Evolutionary conservation across 306 rosid genomes (phyloP).

Genomic region (Urtica urens): DNA sequence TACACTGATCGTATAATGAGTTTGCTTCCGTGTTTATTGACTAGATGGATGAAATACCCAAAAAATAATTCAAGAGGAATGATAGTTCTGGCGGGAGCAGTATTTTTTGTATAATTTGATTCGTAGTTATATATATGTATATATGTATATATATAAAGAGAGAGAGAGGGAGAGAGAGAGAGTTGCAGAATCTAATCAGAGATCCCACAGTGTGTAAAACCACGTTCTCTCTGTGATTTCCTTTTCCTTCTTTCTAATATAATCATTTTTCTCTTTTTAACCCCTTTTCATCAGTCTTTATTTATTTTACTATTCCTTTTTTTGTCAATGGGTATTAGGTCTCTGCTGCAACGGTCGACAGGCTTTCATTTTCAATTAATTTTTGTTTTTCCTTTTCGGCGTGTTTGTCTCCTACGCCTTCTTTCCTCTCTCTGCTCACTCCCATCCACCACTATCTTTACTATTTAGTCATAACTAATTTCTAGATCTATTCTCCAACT

Average conservation of each 20-base stretch:
- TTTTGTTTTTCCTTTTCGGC: not conserved
- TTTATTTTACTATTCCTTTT: conserved; percentile 9
- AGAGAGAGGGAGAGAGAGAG: conserved; percentile 35
- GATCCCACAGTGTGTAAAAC: conserved; percentile 22
- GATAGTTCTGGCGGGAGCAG: too few relatives aligned
- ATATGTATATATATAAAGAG: conserved; percentile 15
- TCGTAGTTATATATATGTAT: too few relatives aligned
- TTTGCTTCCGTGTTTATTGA: too few relatives aligned
- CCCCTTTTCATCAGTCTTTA: not conserved
- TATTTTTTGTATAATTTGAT: too few relatives aligned
- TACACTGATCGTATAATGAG: too few relatives aligned
- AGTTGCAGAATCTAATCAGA: conserved; percentile 66
- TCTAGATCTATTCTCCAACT: too few relatives aligned
- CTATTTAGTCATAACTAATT: too few relatives aligned
- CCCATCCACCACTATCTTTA: not conserved
- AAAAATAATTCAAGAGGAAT: too few relatives aligned
- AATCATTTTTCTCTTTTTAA: conserved; percentile 16
- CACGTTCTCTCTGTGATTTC: conserved; percentile 51
- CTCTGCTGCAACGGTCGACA: conserved; percentile 7
- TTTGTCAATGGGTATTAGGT: conserved; percentile 5
- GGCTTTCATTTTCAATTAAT: not conserved
- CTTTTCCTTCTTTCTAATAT: conserved; percentile 21
- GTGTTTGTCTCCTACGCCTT: conserved; percentile 8
- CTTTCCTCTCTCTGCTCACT: not conserved
- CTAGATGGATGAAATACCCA: too few relatives aligned